Percentiles rank a stretch among this genome's conserved stretches.
These are phyloP conservation scores for Echria macrotheca DNA, from an alignment of 495 filamentous ascomycete species.

Conservation along the genomic window DNA sequence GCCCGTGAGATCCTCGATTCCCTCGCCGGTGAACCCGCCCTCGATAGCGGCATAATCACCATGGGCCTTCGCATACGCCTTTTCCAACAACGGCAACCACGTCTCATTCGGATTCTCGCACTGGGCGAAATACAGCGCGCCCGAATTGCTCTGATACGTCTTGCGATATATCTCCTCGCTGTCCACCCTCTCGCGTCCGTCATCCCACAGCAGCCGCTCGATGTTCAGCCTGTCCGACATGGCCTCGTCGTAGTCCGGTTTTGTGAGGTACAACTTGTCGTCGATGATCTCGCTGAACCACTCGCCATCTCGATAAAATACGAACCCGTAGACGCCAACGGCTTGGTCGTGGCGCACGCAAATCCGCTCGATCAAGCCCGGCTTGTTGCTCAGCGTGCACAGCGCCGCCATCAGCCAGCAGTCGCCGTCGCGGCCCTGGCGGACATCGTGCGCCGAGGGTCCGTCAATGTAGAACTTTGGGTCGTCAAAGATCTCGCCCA, in stretches of 20 bases:
- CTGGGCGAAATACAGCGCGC: slow-evolving; percentile 80
- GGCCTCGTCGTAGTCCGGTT: slow-evolving; percentile 72
- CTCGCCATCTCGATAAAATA: slow-evolving; percentile 88
- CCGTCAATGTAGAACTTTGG: slow-evolving; percentile 84
- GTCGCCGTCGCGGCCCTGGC: slow-evolving; percentile 75
- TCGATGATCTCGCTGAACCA: slow-evolving; percentile 92
- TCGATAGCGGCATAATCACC: slow-evolving; percentile 80
- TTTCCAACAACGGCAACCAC: slow-evolving; percentile 90
- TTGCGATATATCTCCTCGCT: slow-evolving; percentile 74
- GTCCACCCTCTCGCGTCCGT: slow-evolving; percentile 57
- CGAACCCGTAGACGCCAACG: slow-evolving; percentile 90
- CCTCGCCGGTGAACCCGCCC: slow-evolving; percentile 82
- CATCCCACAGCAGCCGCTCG: slow-evolving; percentile 65
- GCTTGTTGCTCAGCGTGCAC: slow-evolving; percentile 76
- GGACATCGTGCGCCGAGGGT: slow-evolving; percentile 74
- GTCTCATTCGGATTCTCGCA: slow-evolving; percentile 85
- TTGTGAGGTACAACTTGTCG: slow-evolving; percentile 69
- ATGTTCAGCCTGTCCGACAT: slow-evolving; percentile 34
- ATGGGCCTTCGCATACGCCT: slow-evolving; percentile 94
- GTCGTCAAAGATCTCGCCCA: slow-evolving; percentile 79
- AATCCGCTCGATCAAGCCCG: slow-evolving; percentile 68
- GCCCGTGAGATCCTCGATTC: slow-evolving; percentile 87
- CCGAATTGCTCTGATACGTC: slow-evolving; percentile 65
- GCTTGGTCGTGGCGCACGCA: slow-evolving; percentile 77
- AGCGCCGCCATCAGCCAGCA: slow-evolving; percentile 91